phyloP scores from a whole-genome alignment of 176 grass and related monocot genomes.

The Carex kokanica region DNA sequence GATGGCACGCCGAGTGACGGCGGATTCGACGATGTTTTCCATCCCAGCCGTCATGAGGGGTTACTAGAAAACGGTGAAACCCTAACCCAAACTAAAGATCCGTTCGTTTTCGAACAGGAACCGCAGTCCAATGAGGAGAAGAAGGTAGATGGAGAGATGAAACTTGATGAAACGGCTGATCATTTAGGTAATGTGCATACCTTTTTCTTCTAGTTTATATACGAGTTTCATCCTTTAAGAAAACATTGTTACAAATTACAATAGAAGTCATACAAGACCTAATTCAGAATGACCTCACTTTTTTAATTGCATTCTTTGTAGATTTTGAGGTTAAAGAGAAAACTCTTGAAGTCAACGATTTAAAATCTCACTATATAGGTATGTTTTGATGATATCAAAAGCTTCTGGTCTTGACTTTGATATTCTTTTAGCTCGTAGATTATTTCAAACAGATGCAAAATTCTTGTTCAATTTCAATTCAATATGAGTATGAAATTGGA shows the following conservation, averaged over 20 bases:
- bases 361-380: conserved; percentile 5
- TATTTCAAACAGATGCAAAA: not conserved
- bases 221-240: not conserved
- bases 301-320: not conserved
- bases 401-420: not conserved
- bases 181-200: not conserved
- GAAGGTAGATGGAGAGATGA: not conserved
- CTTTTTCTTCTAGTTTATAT: conserved; percentile 32
- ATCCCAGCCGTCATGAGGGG: conserved; percentile 41
- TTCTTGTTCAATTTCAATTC: not conserved
- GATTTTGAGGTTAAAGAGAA: conserved; percentile 5
- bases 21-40: conserved; percentile 39
- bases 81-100: conserved; percentile 7
- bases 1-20: not conserved
- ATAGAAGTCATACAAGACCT: conserved; percentile 6
- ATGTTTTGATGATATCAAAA: not conserved
- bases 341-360: conserved; percentile 3
- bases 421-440: not conserved
- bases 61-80: conserved; percentile 17
- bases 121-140: not conserved
- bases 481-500: not conserved
- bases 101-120: conserved; percentile 1
- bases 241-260: not conserved
- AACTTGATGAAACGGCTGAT: not conserved
- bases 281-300: not conserved